Evolutionary conservation across 2,329 filamentous ascomycete genomes (phyloP).

Genomic region (Biscogniauxia mediterranea): DNA sequence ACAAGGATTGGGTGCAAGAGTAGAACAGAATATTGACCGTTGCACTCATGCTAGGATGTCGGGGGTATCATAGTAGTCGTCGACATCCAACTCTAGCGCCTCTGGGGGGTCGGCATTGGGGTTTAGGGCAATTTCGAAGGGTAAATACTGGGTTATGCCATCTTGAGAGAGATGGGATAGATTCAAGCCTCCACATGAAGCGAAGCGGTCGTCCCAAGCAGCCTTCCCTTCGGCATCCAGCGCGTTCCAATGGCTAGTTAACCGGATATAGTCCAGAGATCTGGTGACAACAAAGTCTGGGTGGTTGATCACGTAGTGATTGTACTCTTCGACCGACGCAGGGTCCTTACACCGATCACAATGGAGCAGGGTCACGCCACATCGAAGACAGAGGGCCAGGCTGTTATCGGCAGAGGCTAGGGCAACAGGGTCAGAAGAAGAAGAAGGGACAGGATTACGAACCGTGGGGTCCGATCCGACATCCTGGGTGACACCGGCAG

Average conservation of each 20-base stretch:
- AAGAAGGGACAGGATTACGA: slow-evolving; percentile 56
- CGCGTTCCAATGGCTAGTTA: slow-evolving; percentile 22
- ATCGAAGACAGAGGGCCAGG: slow-evolving; percentile 31
- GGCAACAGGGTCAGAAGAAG: slow-evolving; percentile 9
- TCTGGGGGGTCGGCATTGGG: slow-evolving; percentile 30
- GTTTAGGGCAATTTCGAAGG: slow-evolving; percentile 16
- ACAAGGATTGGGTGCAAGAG: not conserved
- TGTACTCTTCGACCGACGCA: slow-evolving; percentile 30
- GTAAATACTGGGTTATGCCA: slow-evolving; percentile 21
- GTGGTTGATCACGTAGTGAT: slow-evolving; percentile 22
- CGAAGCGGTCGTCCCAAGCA: slow-evolving; percentile 20
- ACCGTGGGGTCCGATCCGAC: slow-evolving; percentile 98
- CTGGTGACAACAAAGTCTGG: slow-evolving; percentile 22
- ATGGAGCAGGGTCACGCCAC: slow-evolving; percentile 32
- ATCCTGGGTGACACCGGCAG: slow-evolving; percentile 95
- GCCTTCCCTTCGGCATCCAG: slow-evolving; percentile 21
- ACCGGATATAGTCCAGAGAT: slow-evolving; percentile 17
- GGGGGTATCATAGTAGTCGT: slow-evolving; percentile 14
- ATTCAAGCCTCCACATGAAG: slow-evolving; percentile 12
- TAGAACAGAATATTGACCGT: not conserved
- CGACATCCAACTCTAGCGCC: slow-evolving; percentile 26
- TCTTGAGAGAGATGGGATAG: slow-evolving; percentile 16
- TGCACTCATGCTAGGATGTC: slow-evolving; percentile 9
- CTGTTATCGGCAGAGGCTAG: slow-evolving; percentile 15
- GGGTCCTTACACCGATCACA: slow-evolving; percentile 29